A percentile compares a stretch with the other conserved stretches of the same genome.
Evolutionary conservation across 345 rosid genomes (phyloP).

Genomic region (Moricandia moricandioides): DNA sequence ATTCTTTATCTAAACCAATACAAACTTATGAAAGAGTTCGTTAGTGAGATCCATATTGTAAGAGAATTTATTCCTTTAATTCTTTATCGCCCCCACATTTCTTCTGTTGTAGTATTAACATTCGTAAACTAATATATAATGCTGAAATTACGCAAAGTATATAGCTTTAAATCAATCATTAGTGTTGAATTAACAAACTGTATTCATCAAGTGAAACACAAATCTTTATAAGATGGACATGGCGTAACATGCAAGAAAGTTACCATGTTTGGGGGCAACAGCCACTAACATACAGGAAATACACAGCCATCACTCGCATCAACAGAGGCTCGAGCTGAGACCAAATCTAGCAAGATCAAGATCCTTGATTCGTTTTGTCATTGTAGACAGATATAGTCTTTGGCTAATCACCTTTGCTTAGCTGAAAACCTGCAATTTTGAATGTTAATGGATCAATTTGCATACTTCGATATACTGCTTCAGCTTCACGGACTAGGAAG

Average conservation of each 20-base stretch:
- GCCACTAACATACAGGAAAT: not conserved
- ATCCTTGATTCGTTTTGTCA: not conserved
- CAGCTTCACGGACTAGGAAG: not conserved
- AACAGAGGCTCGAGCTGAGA: conserved; percentile 12
- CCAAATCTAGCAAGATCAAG: conserved; percentile 1
- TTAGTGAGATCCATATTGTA: too few relatives aligned
- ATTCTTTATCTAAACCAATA: conserved; percentile 15
- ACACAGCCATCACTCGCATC: not conserved
- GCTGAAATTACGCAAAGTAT: not conserved
- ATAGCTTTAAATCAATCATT: not conserved
- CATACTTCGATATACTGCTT: not conserved
- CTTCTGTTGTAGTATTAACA: not conserved
- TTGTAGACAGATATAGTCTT: not conserved
- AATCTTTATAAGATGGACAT: not conserved
- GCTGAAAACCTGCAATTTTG: conserved; percentile 16
- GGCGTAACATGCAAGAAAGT: not conserved
- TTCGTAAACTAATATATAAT: not conserved
- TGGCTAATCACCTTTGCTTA: not conserved
- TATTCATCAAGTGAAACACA: conserved; percentile 1
- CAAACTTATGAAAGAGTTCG: not conserved
- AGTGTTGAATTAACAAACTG: not conserved
- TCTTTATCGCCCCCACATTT: not conserved
- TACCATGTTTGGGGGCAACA: not conserved
- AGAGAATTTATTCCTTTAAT: too few relatives aligned
- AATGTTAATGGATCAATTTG: not conserved